phyloP scores from a whole-genome alignment of 208 protist species.

The Tritrichomonas foetus region DNA sequence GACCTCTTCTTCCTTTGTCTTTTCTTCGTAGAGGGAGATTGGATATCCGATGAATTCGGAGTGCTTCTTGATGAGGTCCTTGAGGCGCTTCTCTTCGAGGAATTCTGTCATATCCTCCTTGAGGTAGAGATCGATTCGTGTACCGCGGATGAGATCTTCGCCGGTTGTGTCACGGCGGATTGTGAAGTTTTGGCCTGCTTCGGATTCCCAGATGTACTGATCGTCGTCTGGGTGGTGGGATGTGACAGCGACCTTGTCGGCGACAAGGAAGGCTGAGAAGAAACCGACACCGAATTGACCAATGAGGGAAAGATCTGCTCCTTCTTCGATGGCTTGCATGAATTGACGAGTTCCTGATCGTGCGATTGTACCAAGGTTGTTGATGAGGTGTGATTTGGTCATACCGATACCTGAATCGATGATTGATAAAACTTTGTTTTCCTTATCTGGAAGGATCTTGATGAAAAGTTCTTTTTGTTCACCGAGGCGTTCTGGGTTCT shows the following conservation, averaged over 20 bases:
- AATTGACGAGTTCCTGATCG: conserved; percentile 94
- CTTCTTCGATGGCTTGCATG: conserved; percentile 90
- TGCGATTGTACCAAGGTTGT: conserved; percentile 97
- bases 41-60: conserved; percentile 98
- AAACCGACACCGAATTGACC: conserved; percentile 99
- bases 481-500: conserved; percentile 76
- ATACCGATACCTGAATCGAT: conserved; percentile 95
- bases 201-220: conserved; percentile 87
- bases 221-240: conserved; percentile 69
- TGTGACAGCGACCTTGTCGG: conserved; percentile 85
- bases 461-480: conserved; percentile 83
- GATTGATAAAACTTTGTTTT: conserved; percentile 85
- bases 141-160: conserved; percentile 81
- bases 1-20: conserved; percentile 43
- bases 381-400: conserved; percentile 95
- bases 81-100: conserved; percentile 81
- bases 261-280: conserved; percentile 97
- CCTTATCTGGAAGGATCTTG: conserved; percentile 83
- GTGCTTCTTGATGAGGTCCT: conserved; percentile 97
- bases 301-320: conserved; percentile 94
- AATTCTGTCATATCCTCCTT: conserved; percentile 81
- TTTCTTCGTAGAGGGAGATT: conserved; percentile 71
- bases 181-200: conserved; percentile 90
- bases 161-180: conserved; percentile 66
- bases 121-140: conserved; percentile 84